Evolutionary conservation across 305 asterid species (phyloP).

Genomic region (Galium porrigens): DNA sequence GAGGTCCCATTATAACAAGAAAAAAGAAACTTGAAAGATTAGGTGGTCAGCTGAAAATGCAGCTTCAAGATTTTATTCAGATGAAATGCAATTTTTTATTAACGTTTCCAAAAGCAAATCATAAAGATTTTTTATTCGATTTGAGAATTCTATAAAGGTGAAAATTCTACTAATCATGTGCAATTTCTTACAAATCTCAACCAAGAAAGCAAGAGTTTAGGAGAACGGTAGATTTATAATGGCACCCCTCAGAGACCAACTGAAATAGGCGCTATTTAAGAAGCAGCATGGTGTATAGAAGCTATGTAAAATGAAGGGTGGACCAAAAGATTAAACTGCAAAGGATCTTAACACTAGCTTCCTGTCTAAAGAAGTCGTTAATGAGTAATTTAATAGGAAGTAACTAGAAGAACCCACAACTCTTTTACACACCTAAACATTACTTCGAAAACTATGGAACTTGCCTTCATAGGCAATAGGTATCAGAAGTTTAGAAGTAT

Average conservation of each 20-base stretch:
- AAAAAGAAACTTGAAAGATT: background rate
- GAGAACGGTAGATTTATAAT: background rate
- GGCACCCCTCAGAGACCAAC: background rate
- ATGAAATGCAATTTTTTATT: background rate
- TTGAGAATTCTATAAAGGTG: background rate
- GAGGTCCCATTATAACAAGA: constrained; percentile 3
- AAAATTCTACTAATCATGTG: too few relatives aligned
- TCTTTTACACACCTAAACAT: background rate
- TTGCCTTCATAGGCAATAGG: too few relatives aligned
- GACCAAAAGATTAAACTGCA: background rate
- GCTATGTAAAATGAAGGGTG: background rate
- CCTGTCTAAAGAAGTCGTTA: background rate
- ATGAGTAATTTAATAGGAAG: background rate
- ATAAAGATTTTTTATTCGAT: too few relatives aligned
- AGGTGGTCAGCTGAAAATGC: background rate
- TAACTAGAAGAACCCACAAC: background rate
- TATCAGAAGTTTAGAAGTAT: background rate
- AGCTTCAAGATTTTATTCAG: background rate
- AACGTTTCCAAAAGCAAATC: background rate
- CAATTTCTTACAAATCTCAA: background rate
- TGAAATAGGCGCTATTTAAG: background rate
- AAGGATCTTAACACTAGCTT: background rate
- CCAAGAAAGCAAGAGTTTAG: background rate
- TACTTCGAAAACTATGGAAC: too few relatives aligned
- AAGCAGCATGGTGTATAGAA: background rate